Base-by-base conservation (phyloP, 2,329 filamentous ascomycete species). In the Penicillium sp. region DNA sequence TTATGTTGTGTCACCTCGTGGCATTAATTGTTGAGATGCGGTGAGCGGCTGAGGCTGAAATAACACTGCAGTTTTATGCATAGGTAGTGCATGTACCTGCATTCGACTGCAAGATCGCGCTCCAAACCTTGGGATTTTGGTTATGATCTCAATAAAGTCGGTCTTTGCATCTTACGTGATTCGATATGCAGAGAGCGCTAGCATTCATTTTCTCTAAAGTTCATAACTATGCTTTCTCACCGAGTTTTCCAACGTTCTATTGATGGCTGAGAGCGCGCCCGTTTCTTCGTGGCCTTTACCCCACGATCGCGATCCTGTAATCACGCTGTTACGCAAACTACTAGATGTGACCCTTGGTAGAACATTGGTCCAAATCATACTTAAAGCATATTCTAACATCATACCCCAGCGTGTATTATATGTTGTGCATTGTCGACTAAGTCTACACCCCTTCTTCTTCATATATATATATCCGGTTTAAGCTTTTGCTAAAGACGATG, bases 71-170 rank as follows among this genome's bases (percentile, higher is more conserved):
- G 31, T 17, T 22, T 39, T 44, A 52, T 33, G 48, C 53, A 49
- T 46, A 50, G n/a, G 37, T 35, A 43, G 32, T 12, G 42, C 52
- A 57, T 24, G 53, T 60, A 60, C 57, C 53, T 58, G 56, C 57
- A 47, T 57, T 26, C 19, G 17, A 22, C 43, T 52, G 49, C 49
- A 44, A 44, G 49, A 52, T 49, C 49, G 26, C 40, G 41, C 44
- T 42, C 29, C 37, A 41, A 48, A 34, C n/a, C 22, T 40, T 48
- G 42, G n/a, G 46, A 43, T 24, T 19, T 31, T 32, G 17, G 42
- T 44, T 38, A 48, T 21, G 24, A 52, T 53, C 38, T 33, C n/a
- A 53, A 56, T 31, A 8, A 22, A 48, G 19, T 50, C 38, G 32
- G 51, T 53, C 41, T 57, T 48, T 41, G 19, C 4, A 6, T 53